These are phyloP conservation scores for Boletus chippewaensis DNA, from an alignment of 1,284 basidiomycete species.

Conservation along the genomic window DNA sequence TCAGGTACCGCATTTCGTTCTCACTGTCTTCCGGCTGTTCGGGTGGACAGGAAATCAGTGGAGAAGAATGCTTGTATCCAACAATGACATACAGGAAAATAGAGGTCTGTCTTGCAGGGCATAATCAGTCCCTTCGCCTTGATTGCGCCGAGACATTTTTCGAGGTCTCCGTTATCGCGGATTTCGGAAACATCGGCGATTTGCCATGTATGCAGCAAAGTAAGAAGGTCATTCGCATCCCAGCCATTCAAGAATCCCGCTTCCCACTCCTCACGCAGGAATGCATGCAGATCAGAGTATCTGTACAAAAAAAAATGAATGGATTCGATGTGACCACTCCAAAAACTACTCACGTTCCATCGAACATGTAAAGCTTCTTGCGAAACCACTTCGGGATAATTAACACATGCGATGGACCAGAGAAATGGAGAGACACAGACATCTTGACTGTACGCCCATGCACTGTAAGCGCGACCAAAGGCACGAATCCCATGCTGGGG, in stretches of 20 bases:
- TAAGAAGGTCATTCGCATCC: conserved; percentile 44
- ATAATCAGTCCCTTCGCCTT: conserved; percentile 23
- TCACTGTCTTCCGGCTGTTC: conserved; percentile 51
- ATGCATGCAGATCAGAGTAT: conserved; percentile 44
- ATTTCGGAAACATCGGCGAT: conserved; percentile 19
- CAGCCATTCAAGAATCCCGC: conserved; percentile 38
- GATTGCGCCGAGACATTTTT: conserved; percentile 17
- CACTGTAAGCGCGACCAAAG: conserved; percentile 51
- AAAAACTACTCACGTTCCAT: conserved; percentile 34
- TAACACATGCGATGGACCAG: neutral
- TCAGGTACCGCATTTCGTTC: conserved; percentile 42
- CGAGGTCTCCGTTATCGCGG: conserved; percentile 19
- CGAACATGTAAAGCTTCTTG: conserved; percentile 40
- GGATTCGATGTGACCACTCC: neutral
- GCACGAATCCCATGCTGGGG: conserved; percentile 49
- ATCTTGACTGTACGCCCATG: conserved; percentile 56
- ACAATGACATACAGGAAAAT: conserved; percentile 42
- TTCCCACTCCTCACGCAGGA: conserved; percentile 51
- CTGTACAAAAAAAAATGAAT: conserved; percentile 20
- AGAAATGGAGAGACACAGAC: conserved; percentile 25
- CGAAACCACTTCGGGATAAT: conserved; percentile 46
- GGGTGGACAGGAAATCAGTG: neutral
- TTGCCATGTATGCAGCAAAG: conserved; percentile 22
- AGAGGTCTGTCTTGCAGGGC: conserved; percentile 40
- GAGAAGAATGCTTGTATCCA: neutral